These are phyloP conservation scores for Neonectria punicea DNA, from an alignment of 2,329 filamentous ascomycete species.

Conservation along the genomic window DNA sequence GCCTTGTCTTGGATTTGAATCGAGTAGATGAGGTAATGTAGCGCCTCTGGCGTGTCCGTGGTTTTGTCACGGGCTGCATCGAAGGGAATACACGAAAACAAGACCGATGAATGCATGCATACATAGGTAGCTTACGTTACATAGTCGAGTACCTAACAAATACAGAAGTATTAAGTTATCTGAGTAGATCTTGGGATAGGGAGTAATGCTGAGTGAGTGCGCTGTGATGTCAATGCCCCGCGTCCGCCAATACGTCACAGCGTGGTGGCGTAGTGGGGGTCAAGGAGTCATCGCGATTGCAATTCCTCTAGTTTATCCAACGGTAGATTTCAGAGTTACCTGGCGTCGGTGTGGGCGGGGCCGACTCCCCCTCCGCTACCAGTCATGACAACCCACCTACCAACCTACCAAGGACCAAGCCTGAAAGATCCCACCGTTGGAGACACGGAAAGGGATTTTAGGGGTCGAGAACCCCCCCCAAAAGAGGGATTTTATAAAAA, in stretches of 20 bases:
- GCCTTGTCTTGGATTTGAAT: neutral
- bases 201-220: neutral
- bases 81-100: neutral
- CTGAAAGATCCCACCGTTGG: no score
- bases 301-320: neutral
- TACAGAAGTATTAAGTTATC: neutral
- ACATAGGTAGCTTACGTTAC: neutral
- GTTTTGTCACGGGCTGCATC: neutral
- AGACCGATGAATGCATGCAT: neutral
- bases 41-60: neutral
- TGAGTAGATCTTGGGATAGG: neutral
- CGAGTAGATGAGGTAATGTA: neutral
- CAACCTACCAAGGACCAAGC: no score
- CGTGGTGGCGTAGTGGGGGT: conserved; percentile 8
- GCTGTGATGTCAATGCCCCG: neutral
- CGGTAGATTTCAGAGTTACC: neutral
- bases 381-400: neutral
- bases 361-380: neutral
- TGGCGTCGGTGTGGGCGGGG: neutral
- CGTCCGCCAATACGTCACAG: neutral
- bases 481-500: conserved; percentile 2
- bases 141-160: neutral
- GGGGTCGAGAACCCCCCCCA: neutral
- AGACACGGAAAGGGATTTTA: neutral
- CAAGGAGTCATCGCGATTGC: neutral